phyloP scores from a whole-genome alignment of 345 rosid species.

The Psidium guajava region DNA sequence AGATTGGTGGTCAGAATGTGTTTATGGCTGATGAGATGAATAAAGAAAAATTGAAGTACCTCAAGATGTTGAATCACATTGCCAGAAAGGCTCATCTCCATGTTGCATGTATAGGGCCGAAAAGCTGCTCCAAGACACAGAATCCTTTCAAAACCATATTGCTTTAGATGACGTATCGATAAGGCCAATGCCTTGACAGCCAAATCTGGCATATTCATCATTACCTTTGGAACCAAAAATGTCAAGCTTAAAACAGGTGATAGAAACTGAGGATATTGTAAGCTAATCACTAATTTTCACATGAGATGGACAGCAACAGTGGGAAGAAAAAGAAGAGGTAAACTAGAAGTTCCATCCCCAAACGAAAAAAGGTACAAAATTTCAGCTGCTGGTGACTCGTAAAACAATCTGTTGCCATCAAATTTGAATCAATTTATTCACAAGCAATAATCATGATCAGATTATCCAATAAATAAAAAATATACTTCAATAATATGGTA shows the following conservation, averaged over 20 bases:
- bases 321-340: not conserved
- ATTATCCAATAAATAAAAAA: not conserved
- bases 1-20: not conserved
- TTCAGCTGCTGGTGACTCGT: not conserved
- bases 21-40: not conserved
- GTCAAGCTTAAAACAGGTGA: not conserved
- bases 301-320: not conserved
- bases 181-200: slow-evolving; percentile 80
- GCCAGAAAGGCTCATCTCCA: slow-evolving; percentile 79
- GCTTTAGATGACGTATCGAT: slow-evolving; percentile 57
- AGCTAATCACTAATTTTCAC: not conserved
- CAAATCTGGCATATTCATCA: slow-evolving; percentile 77
- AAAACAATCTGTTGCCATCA: not conserved
- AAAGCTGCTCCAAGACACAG: slow-evolving; percentile 59
- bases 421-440: not conserved
- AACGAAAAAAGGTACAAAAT: not conserved
- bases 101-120: slow-evolving; percentile 55
- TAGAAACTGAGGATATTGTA: not conserved
- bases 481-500: not conserved
- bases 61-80: slow-evolving; percentile 89
- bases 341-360: not conserved
- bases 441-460: not conserved
- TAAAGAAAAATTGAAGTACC: slow-evolving; percentile 22
- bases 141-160: slow-evolving; percentile 87
- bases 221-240: slow-evolving; percentile 31